phyloP scores from a whole-genome alignment of 2,329 filamentous ascomycete species.

The Talaromyces albobiverticillius region DNA sequence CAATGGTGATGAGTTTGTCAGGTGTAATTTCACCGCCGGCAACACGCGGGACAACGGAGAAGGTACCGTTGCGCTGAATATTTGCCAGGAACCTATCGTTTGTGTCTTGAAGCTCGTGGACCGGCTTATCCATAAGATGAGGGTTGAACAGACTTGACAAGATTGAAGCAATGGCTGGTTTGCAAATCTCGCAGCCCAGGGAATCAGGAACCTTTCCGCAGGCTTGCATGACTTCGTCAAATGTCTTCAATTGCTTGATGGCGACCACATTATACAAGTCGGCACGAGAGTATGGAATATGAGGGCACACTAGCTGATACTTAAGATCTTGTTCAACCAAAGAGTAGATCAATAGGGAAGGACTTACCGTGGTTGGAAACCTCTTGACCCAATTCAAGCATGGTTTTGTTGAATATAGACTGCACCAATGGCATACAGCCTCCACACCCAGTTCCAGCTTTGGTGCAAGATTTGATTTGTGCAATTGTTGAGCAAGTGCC shows the following conservation, averaged over 20 bases:
- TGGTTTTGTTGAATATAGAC: conserved; percentile 84
- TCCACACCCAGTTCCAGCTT: conserved; percentile 86
- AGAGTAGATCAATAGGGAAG: neutral
- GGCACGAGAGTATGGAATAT: conserved; percentile 78
- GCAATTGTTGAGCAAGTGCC: conserved; percentile 77
- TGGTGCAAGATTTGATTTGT: conserved; percentile 84
- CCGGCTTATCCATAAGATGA: conserved; percentile 70
- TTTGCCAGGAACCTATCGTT: conserved; percentile 87
- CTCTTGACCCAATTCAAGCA: conserved; percentile 80
- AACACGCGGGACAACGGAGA: conserved; percentile 80
- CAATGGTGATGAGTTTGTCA: conserved; percentile 79
- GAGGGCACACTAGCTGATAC: conserved; percentile 61
- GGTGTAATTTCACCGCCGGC: conserved; percentile 84
- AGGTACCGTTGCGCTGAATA: conserved; percentile 88
- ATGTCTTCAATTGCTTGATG: conserved; percentile 71
- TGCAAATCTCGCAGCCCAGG: conserved; percentile 83
- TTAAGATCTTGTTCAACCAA: neutral
- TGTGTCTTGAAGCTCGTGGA: conserved; percentile 79
- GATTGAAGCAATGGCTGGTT: conserved; percentile 77
- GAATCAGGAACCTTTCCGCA: conserved; percentile 69
- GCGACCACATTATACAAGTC: conserved; percentile 89
- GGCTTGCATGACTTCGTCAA: conserved; percentile 73
- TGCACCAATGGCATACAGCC: conserved; percentile 87
- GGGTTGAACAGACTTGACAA: conserved; percentile 79
- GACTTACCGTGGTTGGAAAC: conserved; percentile 68